These are phyloP conservation scores for Colletotrichum tofieldiae DNA, from an alignment of 2,329 filamentous ascomycete species.

Conservation along the genomic window DNA sequence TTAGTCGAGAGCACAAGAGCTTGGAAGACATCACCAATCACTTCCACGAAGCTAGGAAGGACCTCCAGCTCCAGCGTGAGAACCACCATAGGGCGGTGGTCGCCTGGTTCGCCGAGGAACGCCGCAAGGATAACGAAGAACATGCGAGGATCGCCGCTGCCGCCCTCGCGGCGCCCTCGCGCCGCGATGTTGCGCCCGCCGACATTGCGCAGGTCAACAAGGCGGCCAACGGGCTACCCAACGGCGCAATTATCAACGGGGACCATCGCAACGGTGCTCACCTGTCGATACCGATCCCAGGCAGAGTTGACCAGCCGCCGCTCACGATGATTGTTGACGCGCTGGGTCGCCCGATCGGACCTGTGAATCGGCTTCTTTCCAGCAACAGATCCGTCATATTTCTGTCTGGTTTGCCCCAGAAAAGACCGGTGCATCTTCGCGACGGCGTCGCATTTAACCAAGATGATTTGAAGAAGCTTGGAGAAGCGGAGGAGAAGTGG, in stretches of 20 bases:
- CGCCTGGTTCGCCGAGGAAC: slow-evolving; percentile 20
- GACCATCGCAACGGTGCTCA: not conserved
- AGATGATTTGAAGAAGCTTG: slow-evolving; percentile 20
- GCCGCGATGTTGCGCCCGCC: not conserved
- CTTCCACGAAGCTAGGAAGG: slow-evolving; percentile 9
- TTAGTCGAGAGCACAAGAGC: slow-evolving; percentile 20
- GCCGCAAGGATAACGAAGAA: slow-evolving; percentile 15
- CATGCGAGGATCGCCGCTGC: slow-evolving; percentile 33
- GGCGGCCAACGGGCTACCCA: not conserved
- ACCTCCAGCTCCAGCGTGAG: slow-evolving; percentile 1
- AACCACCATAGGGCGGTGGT: not conserved
- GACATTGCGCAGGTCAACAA: slow-evolving; percentile 14
- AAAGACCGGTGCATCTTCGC: slow-evolving; percentile 35
- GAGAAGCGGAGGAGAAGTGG: slow-evolving; percentile 54
- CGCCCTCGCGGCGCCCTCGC: slow-evolving; percentile 22
- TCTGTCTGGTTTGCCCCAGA: slow-evolving; percentile 16
- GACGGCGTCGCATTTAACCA: not conserved
- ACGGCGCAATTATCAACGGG: slow-evolving; percentile 14
- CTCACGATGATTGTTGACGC: slow-evolving; percentile 52
- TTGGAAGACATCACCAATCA: slow-evolving; percentile 24
- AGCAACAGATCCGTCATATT: slow-evolving; percentile 5
- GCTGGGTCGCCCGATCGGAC: slow-evolving; percentile 57
- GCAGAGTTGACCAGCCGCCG: not conserved
- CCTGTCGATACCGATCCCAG: not conserved
- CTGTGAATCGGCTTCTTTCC: slow-evolving; percentile 51